Evolutionary conservation across 208 protist genomes (phyloP), one percentile per base, ranked within the genome.

Genomic region (Acanthamoeba lugdunensis): DNA sequence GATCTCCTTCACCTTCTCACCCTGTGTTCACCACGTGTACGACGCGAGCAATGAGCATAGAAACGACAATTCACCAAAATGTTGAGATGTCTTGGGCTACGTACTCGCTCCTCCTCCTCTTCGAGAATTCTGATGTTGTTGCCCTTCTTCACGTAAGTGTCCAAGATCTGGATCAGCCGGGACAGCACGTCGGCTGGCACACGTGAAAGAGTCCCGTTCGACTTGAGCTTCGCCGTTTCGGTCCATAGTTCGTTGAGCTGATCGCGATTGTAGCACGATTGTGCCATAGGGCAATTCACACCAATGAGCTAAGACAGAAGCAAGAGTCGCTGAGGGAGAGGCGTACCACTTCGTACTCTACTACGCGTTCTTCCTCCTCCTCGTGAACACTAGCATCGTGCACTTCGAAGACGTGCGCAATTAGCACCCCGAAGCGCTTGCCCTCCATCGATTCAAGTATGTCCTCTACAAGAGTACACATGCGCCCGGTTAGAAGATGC

Each of bases 211-310:
- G 67, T 65, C 3, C 45, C 67, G 45, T 65, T 93, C 14, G 63
- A 41, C 45, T 93, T 93, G 13, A 93, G 89, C 71, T 93, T 93
- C 8, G 89, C 89, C 25, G 89, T 93, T 82, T 93, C 89, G n/a
- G 71, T 67, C 63, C 89, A 93, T 8, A 93, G 65, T 18, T 93
- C 89, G 28, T 93, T 58, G 0, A 93, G 67, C 71, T 85, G 28
- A 58, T 87, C 8, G 28, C 13, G 81, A 82, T 50, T 50, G 11
- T 21, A 25, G 37, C 18, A 61, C 54, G 54, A 9, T 16, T 8
- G 54, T 7, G 14, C 14, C 21, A n/a, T 14, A 88, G 16, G 54
- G 5, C 6, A 28, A 28, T 21, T 33, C 0, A 77, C n/a, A 5
- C 16, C 50, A 21, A 67, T 65, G 45, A 67, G 37, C 11, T 52